These are phyloP conservation scores for Cercospora sp. DNA, from an alignment of 2,329 filamentous ascomycete species.

Conservation along the genomic window DNA sequence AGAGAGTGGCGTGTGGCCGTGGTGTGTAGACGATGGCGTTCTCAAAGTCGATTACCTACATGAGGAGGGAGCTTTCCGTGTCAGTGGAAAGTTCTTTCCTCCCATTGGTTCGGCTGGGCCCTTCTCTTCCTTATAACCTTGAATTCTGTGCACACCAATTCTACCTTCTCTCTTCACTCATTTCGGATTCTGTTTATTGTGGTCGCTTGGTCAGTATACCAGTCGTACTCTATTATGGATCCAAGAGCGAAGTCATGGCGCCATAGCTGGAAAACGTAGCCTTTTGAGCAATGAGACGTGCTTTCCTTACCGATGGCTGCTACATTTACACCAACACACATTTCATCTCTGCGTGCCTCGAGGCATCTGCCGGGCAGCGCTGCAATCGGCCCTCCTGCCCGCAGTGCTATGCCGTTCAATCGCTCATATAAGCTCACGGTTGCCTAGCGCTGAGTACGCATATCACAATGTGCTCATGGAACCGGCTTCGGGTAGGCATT, in stretches of 20 bases:
- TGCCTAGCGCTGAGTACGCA: background rate
- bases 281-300: constrained; percentile 52
- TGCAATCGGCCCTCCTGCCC: background rate
- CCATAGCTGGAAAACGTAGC: constrained; percentile 61
- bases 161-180: constrained; percentile 51
- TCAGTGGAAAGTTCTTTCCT: background rate
- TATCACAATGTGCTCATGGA: background rate
- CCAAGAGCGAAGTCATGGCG: constrained; percentile 59
- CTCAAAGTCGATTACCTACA: constrained; percentile 8
- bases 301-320: constrained; percentile 68
- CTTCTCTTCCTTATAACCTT: constrained; percentile 4
- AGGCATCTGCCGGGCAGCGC: background rate
- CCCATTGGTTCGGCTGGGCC: constrained; percentile 13
- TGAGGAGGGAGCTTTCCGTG: constrained; percentile 7
- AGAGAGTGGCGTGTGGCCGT: constrained; percentile 19
- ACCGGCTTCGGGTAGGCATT: background rate
- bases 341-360: background rate
- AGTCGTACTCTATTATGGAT: constrained; percentile 63
- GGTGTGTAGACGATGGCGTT: constrained; percentile 9
- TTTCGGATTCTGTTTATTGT: constrained; percentile 67
- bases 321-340: constrained; percentile 46
- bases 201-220: constrained; percentile 53
- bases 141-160: constrained; percentile 19
- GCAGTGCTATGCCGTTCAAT: background rate
- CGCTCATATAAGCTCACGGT: background rate